Base-by-base conservation (phyloP, 768 basidiomycete genomes). In the Hortiboletus flavorubellus region DNA sequence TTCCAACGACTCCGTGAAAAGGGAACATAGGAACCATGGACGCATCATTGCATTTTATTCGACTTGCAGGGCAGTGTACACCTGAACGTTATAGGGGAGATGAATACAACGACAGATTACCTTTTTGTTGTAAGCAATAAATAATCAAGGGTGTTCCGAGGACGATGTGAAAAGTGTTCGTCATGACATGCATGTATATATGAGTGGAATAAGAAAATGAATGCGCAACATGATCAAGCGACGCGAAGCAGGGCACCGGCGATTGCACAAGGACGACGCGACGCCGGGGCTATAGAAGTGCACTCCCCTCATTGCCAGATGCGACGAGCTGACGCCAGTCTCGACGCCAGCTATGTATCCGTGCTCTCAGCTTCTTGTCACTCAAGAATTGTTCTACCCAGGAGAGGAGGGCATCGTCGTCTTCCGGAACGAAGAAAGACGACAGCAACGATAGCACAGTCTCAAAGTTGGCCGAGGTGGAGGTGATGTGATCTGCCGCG, bases 391-490 rank as follows among this genome's bases (percentile, higher is more conserved):
- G 80, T 55, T 78, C 81, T 46, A 98, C 84, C 95, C 95, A 99
- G 2, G 76, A 71, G 61, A 99, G 73, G 29, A 97, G 76, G 5
- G 77, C 73, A 62, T 98, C 84, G 58, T 98, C 96, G 63, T 91
- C 85, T 69, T 96, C 91, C 0, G 93, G 91, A 8, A 98, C 86
- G 67, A 97, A 98, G 74, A 93, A 96, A 8, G 93, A 96, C 1
- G 94, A 96, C 9, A 99, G 75, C 14, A 94, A 75, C 14, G 92
- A 94, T 15, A 98, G 76, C 18, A 98, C 85, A 4, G 89, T 95
- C 72, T 99, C 96, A 70, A 99, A 98, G 59, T 75, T 86, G 26
- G 94, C 94, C 7, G 85, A 71, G 37, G 76, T 76, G 2, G 91
- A 83, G 2, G 90, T 86, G 60, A 99, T 87, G 51, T 93, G 86